Percentiles rank a stretch among this genome's conserved stretches.
These are phyloP conservation scores for Leccinum disarticulatum DNA, from an alignment of 768 basidiomycete species.

Conservation along the genomic window DNA sequence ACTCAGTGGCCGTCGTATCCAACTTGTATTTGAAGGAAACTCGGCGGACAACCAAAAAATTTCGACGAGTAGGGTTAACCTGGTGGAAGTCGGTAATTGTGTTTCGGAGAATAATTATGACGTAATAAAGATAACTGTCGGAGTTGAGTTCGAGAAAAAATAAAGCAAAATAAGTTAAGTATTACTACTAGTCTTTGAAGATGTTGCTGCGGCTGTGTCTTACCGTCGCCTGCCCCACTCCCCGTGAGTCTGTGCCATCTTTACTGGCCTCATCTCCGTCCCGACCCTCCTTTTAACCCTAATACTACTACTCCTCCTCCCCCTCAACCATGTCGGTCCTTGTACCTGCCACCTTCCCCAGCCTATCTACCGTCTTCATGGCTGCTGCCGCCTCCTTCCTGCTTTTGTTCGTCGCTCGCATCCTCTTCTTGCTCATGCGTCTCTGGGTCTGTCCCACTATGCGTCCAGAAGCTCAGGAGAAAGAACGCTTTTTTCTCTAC, in stretches of 20 bases:
- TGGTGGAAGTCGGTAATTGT: no score
- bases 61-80: neutral
- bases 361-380: slow-evolving; percentile 32
- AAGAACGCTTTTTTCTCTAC: slow-evolving; percentile 7
- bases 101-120: neutral
- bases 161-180: slow-evolving; percentile 20
- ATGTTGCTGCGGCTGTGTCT: slow-evolving; percentile 15
- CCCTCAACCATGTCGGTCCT: slow-evolving; percentile 30
- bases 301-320: neutral
- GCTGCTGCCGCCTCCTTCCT: slow-evolving; percentile 29
- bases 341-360: slow-evolving; percentile 30
- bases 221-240: slow-evolving; percentile 11
- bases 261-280: slow-evolving; percentile 28
- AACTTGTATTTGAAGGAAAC: no score
- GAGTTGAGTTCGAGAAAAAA: slow-evolving; percentile 25
- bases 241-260: slow-evolving; percentile 5
- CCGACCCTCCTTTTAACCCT: slow-evolving; percentile 21
- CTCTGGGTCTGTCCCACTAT: slow-evolving; percentile 26
- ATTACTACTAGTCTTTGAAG: neutral
- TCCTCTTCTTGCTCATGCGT: slow-evolving; percentile 28
- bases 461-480: slow-evolving; percentile 16
- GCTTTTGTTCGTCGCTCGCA: slow-evolving; percentile 32
- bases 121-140: slow-evolving; percentile 4
- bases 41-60: neutral
- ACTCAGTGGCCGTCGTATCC: no score